Evolutionary conservation across 1,139 yeast genomes (phyloP), one percentile per base, ranked within the genome.

Genomic region (Casaregolazyma suthepensis): DNA sequence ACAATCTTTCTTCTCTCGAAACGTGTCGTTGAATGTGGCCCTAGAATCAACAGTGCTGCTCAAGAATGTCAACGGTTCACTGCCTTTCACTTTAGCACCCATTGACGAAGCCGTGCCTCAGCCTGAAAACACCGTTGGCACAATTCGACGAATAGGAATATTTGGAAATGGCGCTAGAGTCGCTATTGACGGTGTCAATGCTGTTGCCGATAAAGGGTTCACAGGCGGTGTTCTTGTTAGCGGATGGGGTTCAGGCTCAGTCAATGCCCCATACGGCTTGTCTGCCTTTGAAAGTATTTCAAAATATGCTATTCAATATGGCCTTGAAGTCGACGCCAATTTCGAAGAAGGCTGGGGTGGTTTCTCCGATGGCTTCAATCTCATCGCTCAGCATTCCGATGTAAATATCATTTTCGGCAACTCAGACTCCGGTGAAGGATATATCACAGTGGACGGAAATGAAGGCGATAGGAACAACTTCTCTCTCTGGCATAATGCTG

Each of bases 361-460:
- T 23, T 71, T 78, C 52, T 52, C 59, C 5, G 64, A 67, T 29
- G 80, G 81, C 12, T 74, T 70, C 15, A 71, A 68, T 72, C 71
- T 54, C 35, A 52, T 75, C 29, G 82, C 83, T 44, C 69, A 71
- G 57, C 44, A 61, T 3, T 77, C 67, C n/a, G 83, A 79, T 67
- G 77, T 55, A 58, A 78, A 77, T 61, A 81, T 76, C 29, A 64
- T 79, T 37, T 58, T 79, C 48, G 69, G 70, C 54, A 61, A 75
- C 46, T 82, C 68, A 70, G 50, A 56, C 43, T 77, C 85, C 9
- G 87, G 86, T 15, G 87, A 82, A 67, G 85, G 83, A 31, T 69
- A 77, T 51, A 73, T 74, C 54, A 66, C 71, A 46, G 81, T 77
- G 52, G 83, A 79, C 63, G 66, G 77, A 35, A 82, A 80, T 64